Evolutionary conservation across 805 yeast genomes (phyloP).

Genomic region (Groenewaldozyma salmanticensis): DNA sequence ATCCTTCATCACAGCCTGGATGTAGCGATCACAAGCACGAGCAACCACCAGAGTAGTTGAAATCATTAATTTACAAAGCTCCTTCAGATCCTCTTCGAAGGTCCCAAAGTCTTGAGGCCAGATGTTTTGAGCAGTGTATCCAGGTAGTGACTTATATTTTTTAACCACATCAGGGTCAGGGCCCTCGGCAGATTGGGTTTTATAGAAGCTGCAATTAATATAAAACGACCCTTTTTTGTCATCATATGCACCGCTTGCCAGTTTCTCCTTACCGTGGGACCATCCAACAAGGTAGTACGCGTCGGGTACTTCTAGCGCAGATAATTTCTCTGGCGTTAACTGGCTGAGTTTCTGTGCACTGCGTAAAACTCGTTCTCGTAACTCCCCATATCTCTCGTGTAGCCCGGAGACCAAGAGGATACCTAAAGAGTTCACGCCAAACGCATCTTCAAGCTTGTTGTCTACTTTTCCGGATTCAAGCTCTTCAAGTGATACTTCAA

Average conservation of each 20-base stretch:
- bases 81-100: conserved; percentile 21
- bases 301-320: conserved; percentile 37
- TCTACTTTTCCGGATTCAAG: conserved; percentile 26
- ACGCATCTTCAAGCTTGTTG: conserved; percentile 33
- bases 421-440: conserved; percentile 49
- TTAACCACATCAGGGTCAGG: conserved; percentile 25
- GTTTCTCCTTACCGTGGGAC: conserved; percentile 48
- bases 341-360: conserved; percentile 36
- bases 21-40: conserved; percentile 42
- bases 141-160: conserved; percentile 28
- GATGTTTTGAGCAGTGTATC: conserved; percentile 40
- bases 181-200: conserved; percentile 36
- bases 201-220: conserved; percentile 47
- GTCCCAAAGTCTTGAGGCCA: conserved; percentile 38
- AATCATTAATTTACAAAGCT: conserved; percentile 36
- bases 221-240: conserved; percentile 47
- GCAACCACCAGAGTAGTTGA: conserved; percentile 42
- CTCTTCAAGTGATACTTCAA: conserved; percentile 13
- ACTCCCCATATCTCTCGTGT: conserved; percentile 30
- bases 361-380: conserved; percentile 35
- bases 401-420: conserved; percentile 38
- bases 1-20: conserved; percentile 21
- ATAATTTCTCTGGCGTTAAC: conserved; percentile 29
- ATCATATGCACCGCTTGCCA: conserved; percentile 39
- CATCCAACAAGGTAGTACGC: conserved; percentile 49